phyloP scores from a whole-genome alignment of 2,329 filamentous ascomycete species.

The Juglanconis oblonga region DNA sequence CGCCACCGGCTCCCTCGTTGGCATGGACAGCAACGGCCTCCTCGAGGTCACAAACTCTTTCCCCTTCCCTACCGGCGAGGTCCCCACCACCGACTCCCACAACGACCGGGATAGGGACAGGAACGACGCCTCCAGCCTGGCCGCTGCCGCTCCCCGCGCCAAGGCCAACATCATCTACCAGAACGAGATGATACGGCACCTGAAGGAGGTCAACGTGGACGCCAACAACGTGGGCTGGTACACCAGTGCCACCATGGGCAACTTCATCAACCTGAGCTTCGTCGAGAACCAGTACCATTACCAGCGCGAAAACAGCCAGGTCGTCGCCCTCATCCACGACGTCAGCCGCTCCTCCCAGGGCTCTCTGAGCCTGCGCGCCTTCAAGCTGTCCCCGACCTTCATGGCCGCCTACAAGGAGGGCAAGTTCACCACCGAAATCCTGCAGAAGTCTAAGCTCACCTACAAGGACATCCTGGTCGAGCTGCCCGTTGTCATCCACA shows the following conservation, averaged over 20 bases:
- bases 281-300: slow-evolving; percentile 98
- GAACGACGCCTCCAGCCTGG: slow-evolving; percentile 69
- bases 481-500: slow-evolving; percentile 85
- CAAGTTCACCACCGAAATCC: slow-evolving; percentile 96
- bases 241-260: slow-evolving; percentile 97
- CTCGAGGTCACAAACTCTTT: slow-evolving; percentile 95
- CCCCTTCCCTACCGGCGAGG: slow-evolving; percentile 82
- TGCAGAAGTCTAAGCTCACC: slow-evolving; percentile 90
- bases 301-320: slow-evolving; percentile 90
- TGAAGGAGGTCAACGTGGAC: slow-evolving; percentile 97
- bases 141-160: slow-evolving; percentile 84
- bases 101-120: slow-evolving; percentile 36
- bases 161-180: slow-evolving; percentile 89
- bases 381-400: slow-evolving; percentile 83
- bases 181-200: slow-evolving; percentile 93
- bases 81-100: slow-evolving; percentile 66
- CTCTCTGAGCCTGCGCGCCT: slow-evolving; percentile 83
- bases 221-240: slow-evolving; percentile 99
- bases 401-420: slow-evolving; percentile 92
- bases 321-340: slow-evolving; percentile 89
- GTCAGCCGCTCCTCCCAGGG: slow-evolving; percentile 94
- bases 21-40: slow-evolving; percentile 80
- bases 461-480: slow-evolving; percentile 94
- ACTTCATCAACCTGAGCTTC: slow-evolving; percentile 91
- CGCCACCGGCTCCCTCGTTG: slow-evolving; percentile 86